These are phyloP conservation scores for Metschnikowia kofuensis DNA, from an alignment of 805 yeast species.

Conservation along the genomic window DNA sequence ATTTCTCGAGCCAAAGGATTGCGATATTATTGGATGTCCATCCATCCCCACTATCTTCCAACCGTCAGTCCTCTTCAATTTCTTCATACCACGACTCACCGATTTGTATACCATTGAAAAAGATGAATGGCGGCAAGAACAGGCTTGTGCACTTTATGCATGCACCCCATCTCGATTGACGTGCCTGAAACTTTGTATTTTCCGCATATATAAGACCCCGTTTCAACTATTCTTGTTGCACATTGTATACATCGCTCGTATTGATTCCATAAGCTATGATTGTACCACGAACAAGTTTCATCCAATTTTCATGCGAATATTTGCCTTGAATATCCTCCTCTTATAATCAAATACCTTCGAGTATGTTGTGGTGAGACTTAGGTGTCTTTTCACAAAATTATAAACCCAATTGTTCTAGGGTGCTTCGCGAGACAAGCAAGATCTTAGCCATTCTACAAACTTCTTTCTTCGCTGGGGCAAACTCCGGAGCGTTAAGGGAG, in stretches of 20 bases:
- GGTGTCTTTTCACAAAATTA: background rate
- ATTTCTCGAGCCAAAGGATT: background rate
- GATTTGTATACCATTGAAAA: background rate
- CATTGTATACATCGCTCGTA: background rate
- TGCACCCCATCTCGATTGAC: background rate
- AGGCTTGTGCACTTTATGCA: background rate
- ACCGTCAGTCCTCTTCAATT: background rate
- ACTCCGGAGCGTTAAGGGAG: background rate
- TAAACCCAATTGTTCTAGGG: background rate
- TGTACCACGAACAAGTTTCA: background rate
- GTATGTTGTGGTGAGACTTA: background rate
- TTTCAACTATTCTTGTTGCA: background rate
- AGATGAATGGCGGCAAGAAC: background rate
- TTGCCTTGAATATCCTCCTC: no score
- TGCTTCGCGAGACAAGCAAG: background rate
- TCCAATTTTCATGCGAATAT: background rate
- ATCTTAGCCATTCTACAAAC: background rate
- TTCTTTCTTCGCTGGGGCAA: background rate
- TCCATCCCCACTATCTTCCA: background rate
- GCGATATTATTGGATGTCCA: background rate
- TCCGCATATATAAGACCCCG: background rate
- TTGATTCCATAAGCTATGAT: background rate
- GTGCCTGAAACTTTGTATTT: background rate
- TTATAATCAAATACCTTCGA: no score
- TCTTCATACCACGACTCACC: background rate